Evolutionary conservation across 106 monocot species (phyloP), one percentile per base, ranked within the genome.

Genomic region (Phalaenopsis equestris): DNA sequence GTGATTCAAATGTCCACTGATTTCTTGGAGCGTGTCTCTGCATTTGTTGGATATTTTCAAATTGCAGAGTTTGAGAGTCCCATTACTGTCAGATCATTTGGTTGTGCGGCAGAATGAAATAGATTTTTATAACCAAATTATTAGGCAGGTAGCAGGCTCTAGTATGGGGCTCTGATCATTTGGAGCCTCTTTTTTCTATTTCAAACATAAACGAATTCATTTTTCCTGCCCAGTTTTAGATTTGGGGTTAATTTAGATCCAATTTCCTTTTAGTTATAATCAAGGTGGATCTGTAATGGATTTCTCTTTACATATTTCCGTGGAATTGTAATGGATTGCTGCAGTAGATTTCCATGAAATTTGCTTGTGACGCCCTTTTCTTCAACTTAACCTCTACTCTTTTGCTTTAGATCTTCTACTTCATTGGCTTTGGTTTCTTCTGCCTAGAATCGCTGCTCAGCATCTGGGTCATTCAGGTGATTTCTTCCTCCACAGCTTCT

Each of bases 381-480:
- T 64, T 24, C 24, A 23, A 23, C 23, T 65, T 65, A 65, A 23
- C 7, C 64, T 75, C 5, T 75, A 75, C 12, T 81, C 30, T 73
- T 81, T 81, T 72, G 56, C 24, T 84, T 85, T 82, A 93, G 91
- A 90, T 96, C 55, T 93, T 96, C 65, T 96, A 93, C 81, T 95
- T 95, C 72, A 86, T 95, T 78, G 92, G 92, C 67, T 90, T 92
- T 79, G 95, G 89, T 36, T 81, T 95, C 75, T 95, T 95, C 86
- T 95, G 92, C 82, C 23, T 95, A 30, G 95, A 95, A 75, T 79
- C 84, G 41, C 65, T 92, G 39, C 85, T 95, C 75, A 92, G 95
- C 78, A 77, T 92, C 61, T 92, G 87, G 84, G 95, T 95, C 73
- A 84, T 95, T 55, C 91, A 94, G 94, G 94, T 94, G 49, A 72